phyloP scores from a whole-genome alignment of 2,329 filamentous ascomycete species.

The Colletotrichum theobromicola region DNA sequence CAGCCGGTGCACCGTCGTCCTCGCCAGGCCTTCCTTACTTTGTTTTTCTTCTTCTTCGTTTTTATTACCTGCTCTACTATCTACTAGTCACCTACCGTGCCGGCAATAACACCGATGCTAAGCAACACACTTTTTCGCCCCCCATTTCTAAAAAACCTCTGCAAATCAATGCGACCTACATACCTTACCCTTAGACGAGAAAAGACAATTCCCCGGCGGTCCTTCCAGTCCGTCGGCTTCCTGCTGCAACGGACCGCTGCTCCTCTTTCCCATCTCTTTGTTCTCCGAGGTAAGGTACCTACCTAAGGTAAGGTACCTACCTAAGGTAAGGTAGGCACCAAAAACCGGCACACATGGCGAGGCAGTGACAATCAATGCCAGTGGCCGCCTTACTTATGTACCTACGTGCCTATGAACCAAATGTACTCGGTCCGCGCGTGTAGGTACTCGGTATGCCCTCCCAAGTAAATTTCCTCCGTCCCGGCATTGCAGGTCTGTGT shows the following conservation, averaged over 20 bases:
- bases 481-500: too few species aligned
- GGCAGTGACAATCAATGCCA: not conserved
- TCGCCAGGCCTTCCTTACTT: not conserved
- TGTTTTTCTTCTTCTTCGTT: not conserved
- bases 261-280: not conserved
- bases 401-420: too few species aligned
- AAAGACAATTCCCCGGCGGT: not conserved
- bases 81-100: not conserved
- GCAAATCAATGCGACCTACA: not conserved
- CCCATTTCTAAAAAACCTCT: not conserved
- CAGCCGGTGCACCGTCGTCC: not conserved
- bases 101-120: not conserved
- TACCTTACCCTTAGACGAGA: not conserved
- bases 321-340: not conserved
- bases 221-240: not conserved
- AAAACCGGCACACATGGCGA: not conserved
- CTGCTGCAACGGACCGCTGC: not conserved
- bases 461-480: too few species aligned
- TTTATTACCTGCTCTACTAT: not conserved
- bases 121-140: not conserved
- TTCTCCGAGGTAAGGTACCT: not conserved
- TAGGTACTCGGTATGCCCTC: too few species aligned
- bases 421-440: not conserved
- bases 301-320: not conserved
- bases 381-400: too few species aligned